Conservation (phyloP, 2,329 filamentous ascomycete species). For the Blastomyces parvus region DNA sequence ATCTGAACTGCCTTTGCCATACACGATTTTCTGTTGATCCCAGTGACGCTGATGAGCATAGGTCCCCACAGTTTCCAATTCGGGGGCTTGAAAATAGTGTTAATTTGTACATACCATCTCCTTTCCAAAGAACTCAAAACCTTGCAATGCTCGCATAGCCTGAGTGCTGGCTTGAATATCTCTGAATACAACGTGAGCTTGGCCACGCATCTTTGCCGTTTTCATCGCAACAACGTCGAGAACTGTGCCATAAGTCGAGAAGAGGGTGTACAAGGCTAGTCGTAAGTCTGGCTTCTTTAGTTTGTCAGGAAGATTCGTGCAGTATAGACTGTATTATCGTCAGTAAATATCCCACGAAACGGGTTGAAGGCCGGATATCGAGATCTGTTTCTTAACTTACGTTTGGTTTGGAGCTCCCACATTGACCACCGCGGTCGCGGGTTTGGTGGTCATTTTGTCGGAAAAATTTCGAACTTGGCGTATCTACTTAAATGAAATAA, state of each 20-base stretch:
- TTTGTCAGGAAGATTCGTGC: conserved; percentile 82
- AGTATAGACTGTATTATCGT: conserved; percentile 60
- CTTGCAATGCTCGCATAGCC: conserved; percentile 81
- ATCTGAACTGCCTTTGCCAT: conserved; percentile 82
- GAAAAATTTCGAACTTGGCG: neutral
- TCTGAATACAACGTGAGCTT: conserved; percentile 85
- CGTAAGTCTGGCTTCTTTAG: conserved; percentile 81
- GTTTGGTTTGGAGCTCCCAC: conserved; percentile 65
- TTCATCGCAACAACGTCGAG: conserved; percentile 86
- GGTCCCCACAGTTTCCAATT: neutral
- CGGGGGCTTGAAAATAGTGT: neutral
- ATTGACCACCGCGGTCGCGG: conserved; percentile 21
- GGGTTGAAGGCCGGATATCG: conserved; percentile 8
- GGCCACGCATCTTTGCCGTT: conserved; percentile 85
- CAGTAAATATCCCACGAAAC: conserved; percentile 14
- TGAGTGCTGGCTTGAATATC: conserved; percentile 88
- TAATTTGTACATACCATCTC: conserved; percentile 57
- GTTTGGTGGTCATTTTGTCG: conserved; percentile 30
- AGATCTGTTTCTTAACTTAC: conserved; percentile 39
- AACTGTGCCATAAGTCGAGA: conserved; percentile 85
- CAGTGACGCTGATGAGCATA: conserved; percentile 5
- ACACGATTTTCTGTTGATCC: conserved; percentile 64
- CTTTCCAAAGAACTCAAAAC: conserved; percentile 73
- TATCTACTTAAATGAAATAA: neutral
- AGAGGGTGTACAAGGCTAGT: conserved; percentile 81